phyloP scores from a whole-genome alignment of 2,329 filamentous ascomycete genomes.

The Colletotrichum somersetense region DNA sequence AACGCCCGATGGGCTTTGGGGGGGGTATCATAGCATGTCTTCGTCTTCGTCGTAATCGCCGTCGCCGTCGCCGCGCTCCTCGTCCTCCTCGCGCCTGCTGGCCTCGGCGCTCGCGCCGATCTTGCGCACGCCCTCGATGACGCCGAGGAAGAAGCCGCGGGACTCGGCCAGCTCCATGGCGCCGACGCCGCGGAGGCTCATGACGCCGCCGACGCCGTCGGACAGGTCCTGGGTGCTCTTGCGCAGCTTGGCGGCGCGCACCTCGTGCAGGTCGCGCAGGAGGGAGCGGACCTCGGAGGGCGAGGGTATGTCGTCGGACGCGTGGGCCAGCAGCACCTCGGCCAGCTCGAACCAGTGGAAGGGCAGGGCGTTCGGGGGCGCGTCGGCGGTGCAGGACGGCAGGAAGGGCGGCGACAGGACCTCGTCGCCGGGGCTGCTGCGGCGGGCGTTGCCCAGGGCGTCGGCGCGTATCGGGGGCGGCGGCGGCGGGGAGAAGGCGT shows the following conservation, averaged over 20 bases:
- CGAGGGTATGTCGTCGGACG: slow-evolving; percentile 82
- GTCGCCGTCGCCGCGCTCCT: slow-evolving; percentile 71
- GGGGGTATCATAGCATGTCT: slow-evolving; percentile 56
- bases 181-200: slow-evolving; percentile 80
- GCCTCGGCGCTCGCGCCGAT: slow-evolving; percentile 86
- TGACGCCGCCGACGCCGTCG: slow-evolving; percentile 77
- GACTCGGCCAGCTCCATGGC: slow-evolving; percentile 94
- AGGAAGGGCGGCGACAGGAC: slow-evolving; percentile 80
- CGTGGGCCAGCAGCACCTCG: slow-evolving; percentile 87
- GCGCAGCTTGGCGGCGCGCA: slow-evolving; percentile 89
- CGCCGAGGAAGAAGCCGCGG: slow-evolving; percentile 83
- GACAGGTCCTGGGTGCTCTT: slow-evolving; percentile 79
- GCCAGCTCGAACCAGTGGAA: slow-evolving; percentile 97
- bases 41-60: slow-evolving; percentile 73
- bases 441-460: slow-evolving; percentile 57
- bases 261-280: slow-evolving; percentile 86
- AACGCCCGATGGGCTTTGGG: neutral
- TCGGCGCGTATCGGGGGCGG: slow-evolving; percentile 70
- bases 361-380: slow-evolving; percentile 79
- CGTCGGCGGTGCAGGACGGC: slow-evolving; percentile 77
- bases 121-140: slow-evolving; percentile 89
- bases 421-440: slow-evolving; percentile 48
- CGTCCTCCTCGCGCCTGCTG: slow-evolving; percentile 80
- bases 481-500: slow-evolving; percentile 83
- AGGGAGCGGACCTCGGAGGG: slow-evolving; percentile 81